These are phyloP conservation scores for Ophiostoma sp. DNA, from an alignment of 2,329 filamentous ascomycete genomes.

Conservation along the genomic window DNA sequence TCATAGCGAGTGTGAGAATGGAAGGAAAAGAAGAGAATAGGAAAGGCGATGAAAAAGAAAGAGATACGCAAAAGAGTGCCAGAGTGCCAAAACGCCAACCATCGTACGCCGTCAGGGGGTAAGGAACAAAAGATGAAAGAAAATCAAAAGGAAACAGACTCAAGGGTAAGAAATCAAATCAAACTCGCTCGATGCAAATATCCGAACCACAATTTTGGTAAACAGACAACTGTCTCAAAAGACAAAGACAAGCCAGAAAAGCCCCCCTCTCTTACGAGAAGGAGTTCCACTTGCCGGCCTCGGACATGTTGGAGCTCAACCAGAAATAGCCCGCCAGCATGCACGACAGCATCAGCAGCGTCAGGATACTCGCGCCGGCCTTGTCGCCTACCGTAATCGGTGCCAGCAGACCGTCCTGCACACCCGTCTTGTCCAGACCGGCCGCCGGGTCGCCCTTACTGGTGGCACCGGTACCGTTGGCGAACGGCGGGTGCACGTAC, in stretches of 20 bases:
- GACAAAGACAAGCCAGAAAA: not conserved
- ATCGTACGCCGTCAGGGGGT: not conserved
- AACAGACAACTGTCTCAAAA: not conserved
- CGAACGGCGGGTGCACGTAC: constrained; percentile 35
- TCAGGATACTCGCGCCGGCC: constrained; percentile 67
- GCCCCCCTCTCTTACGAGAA: not conserved
- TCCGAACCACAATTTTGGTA: not conserved
- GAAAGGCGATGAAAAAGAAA: not conserved
- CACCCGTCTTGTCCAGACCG: constrained; percentile 33
- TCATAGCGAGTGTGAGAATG: constrained; percentile 1
- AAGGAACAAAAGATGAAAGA: not conserved
- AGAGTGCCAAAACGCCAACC: constrained; percentile 8
- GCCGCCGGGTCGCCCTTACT: constrained; percentile 37
- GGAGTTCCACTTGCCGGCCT: constrained; percentile 19
- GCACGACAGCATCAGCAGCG: constrained; percentile 55
- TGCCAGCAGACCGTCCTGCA: constrained; percentile 36
- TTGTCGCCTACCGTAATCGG: constrained; percentile 58
- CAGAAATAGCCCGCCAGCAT: constrained; percentile 54
- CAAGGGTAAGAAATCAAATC: not conserved
- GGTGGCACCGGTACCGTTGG: constrained; percentile 47
- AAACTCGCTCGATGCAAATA: constrained; percentile 15
- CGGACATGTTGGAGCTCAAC: constrained; percentile 24
- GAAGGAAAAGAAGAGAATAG: not conserved
- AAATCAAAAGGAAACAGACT: not conserved
- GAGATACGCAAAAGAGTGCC: not conserved